Conservation (phyloP, 305 asterid genomes). For the Coffea humblotiana region DNA sequence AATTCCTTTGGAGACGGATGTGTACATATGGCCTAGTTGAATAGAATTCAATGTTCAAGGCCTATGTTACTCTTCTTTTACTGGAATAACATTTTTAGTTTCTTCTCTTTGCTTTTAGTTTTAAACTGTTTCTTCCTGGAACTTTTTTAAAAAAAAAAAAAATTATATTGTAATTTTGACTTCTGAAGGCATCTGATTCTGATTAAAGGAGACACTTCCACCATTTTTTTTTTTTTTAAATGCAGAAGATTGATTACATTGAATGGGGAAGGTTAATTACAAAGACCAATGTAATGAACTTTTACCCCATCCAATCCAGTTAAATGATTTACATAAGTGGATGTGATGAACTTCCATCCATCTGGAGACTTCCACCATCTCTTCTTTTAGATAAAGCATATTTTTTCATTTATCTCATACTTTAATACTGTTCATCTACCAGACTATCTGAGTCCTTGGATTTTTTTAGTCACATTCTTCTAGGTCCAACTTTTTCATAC, state of each 20-base stretch:
- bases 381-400: background rate
- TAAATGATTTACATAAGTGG: too few relatives aligned
- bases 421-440: background rate
- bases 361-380: background rate
- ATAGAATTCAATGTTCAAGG: background rate
- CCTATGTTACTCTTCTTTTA: background rate
- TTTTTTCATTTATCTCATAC: background rate
- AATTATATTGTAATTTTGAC: background rate
- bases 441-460: background rate
- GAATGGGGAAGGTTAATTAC: too few relatives aligned
- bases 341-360: too few relatives aligned
- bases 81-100: background rate
- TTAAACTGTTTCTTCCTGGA: background rate
- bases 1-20: background rate
- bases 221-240: too few relatives aligned
- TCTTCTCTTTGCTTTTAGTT: background rate
- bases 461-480: background rate
- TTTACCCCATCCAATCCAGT: too few relatives aligned
- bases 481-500: background rate
- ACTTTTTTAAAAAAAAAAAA: too few relatives aligned
- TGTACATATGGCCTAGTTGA: background rate
- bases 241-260: too few relatives aligned
- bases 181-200: background rate
- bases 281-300: too few relatives aligned
- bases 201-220: background rate